Evolutionary conservation across 768 basidiomycete species (phyloP).

Genomic region (Leccinum pellstonianum): DNA sequence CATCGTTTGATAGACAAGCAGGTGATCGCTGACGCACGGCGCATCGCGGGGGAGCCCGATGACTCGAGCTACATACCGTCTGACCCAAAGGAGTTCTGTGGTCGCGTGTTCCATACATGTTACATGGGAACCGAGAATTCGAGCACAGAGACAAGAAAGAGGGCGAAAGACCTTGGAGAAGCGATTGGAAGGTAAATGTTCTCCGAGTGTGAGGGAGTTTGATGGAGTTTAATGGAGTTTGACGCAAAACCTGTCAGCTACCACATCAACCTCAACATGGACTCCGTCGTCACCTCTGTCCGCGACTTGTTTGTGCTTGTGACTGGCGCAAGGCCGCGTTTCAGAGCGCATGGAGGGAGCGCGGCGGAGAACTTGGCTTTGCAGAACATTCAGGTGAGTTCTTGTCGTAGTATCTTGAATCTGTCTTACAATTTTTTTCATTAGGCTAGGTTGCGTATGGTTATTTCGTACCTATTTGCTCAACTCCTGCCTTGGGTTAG

Average conservation of each 20-base stretch:
- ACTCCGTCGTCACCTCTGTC: slow-evolving; percentile 81
- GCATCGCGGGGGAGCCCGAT: slow-evolving; percentile 82
- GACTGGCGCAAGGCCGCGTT: slow-evolving; percentile 70
- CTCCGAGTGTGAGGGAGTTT: background rate
- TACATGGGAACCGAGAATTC: slow-evolving; percentile 99
- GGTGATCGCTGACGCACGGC: slow-evolving; percentile 87
- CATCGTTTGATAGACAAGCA: slow-evolving; percentile 56
- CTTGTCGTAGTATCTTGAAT: background rate
- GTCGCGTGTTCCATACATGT: slow-evolving; percentile 92
- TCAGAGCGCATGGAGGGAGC: slow-evolving; percentile 84
- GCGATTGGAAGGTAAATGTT: slow-evolving; percentile 81
- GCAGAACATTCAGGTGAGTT: slow-evolving; percentile 87
- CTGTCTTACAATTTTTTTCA: background rate
- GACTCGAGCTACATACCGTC: slow-evolving; percentile 81
- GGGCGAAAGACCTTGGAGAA: slow-evolving; percentile 83
- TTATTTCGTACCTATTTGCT: slow-evolving; percentile 91
- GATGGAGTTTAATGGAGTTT: background rate
- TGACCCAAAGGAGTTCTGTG: slow-evolving; percentile 84
- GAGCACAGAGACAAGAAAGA: slow-evolving; percentile 74
- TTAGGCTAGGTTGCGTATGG: slow-evolving; percentile 91
- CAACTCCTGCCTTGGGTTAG: slow-evolving; percentile 92
- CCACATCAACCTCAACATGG: slow-evolving; percentile 96
- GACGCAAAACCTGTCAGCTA: slow-evolving; percentile 52
- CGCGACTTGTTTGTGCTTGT: slow-evolving; percentile 81
- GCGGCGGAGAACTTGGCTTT: slow-evolving; percentile 90